phyloP scores from a whole-genome alignment of 208 protist genomes.

The Herpetomonas samuelpessoai region DNA sequence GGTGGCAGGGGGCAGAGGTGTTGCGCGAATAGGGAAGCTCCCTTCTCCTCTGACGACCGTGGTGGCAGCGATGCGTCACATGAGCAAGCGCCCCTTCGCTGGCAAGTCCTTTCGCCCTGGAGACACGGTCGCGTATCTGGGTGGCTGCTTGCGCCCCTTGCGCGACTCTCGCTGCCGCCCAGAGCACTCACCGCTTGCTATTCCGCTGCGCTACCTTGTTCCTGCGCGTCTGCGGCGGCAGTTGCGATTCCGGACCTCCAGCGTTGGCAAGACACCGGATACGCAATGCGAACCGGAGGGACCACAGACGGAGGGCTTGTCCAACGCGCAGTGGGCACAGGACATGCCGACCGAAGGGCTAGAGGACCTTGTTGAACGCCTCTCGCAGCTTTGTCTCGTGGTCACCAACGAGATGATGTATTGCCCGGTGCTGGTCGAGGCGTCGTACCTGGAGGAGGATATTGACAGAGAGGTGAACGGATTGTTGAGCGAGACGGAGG shows the following conservation, averaged over 20 bases:
- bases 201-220: slow-evolving; percentile 66
- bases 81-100: slow-evolving; percentile 63
- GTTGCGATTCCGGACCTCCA: too few relatives aligned
- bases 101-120: slow-evolving; percentile 66
- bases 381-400: slow-evolving; percentile 52
- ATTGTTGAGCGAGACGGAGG: not conserved
- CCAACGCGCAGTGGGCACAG: slow-evolving; percentile 1
- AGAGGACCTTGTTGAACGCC: slow-evolving; percentile 32
- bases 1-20: not conserved
- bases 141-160: slow-evolving; percentile 44
- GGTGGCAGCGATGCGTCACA: slow-evolving; percentile 32
- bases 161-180: slow-evolving; percentile 39
- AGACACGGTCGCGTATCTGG: slow-evolving; percentile 71
- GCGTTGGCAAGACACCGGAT: too few relatives aligned
- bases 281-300: too few relatives aligned
- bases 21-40: too few relatives aligned
- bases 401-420: slow-evolving; percentile 91
- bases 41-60: slow-evolving; percentile 11
- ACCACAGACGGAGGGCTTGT: too few relatives aligned
- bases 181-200: slow-evolving; percentile 57
- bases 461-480: not conserved
- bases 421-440: slow-evolving; percentile 54
- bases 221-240: slow-evolving; percentile 28
- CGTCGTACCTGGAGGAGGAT: slow-evolving; percentile 8
- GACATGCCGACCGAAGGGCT: not conserved